Evolutionary conservation across 441 rosid genomes (phyloP).

Genomic region (Jatropha multifida): DNA sequence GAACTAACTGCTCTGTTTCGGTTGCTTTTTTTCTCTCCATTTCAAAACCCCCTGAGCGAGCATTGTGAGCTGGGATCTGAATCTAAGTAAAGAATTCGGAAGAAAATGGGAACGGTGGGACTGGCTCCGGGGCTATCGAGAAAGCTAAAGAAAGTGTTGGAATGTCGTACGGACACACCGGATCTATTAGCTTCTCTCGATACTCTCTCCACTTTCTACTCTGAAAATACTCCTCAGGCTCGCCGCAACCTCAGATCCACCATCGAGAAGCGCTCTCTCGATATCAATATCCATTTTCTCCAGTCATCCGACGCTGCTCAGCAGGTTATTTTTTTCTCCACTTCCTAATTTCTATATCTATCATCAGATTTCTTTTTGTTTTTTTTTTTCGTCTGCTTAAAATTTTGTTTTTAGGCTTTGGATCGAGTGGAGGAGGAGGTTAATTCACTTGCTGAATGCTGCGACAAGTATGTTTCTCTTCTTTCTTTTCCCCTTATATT

Average conservation of each 20-base stretch:
- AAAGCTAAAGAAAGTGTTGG: slow-evolving; percentile 91
- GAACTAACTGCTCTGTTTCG: too few relatives aligned
- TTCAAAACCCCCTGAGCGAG: too few relatives aligned
- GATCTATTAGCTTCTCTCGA: slow-evolving; percentile 81
- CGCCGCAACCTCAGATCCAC: slow-evolving; percentile 99
- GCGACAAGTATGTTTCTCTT: slow-evolving; percentile 54
- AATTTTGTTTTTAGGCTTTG: slow-evolving; percentile 46
- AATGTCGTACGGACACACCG: slow-evolving; percentile 81
- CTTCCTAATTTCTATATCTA: not conserved
- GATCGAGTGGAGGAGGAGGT: slow-evolving; percentile 97
- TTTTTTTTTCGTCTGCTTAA: too few relatives aligned
- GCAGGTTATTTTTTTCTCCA: slow-evolving; percentile 26
- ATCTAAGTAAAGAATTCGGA: too few relatives aligned
- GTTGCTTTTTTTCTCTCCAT: too few relatives aligned
- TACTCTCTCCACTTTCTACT: slow-evolving; percentile 82
- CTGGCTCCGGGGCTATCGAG: slow-evolving; percentile 95
- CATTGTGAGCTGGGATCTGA: too few relatives aligned
- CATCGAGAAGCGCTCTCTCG: slow-evolving; percentile 90
- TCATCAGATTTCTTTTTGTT: not conserved
- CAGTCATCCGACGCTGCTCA: slow-evolving; percentile 74
- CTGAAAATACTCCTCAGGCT: slow-evolving; percentile 79
- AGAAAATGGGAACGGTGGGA: slow-evolving; percentile 49
- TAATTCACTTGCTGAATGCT: slow-evolving; percentile 83
- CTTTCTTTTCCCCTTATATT: not conserved
- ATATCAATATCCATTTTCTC: slow-evolving; percentile 82